These are phyloP conservation scores for Amniculicola lignicola DNA, from an alignment of 495 filamentous ascomycete genomes.

Conservation along the genomic window DNA sequence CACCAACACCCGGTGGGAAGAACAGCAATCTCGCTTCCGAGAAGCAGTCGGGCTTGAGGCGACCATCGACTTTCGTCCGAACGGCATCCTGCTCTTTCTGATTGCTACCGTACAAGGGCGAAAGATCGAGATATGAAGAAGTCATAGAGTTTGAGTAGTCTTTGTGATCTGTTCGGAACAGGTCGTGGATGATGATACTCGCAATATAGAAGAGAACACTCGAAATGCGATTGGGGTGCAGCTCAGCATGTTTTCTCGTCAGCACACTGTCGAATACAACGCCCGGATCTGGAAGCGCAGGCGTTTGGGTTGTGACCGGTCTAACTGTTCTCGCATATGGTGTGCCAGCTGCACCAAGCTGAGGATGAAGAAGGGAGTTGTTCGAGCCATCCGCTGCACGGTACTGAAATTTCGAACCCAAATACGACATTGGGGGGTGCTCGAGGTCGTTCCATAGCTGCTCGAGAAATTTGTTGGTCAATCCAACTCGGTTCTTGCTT, in stretches of 20 bases:
- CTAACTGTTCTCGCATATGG: conserved; percentile 72
- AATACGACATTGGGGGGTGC: conserved; percentile 63
- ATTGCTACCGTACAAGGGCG: conserved; percentile 82
- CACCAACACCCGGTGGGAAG: conserved; percentile 79
- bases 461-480: conserved; percentile 61
- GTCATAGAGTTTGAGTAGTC: conserved; percentile 63
- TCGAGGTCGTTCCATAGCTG: conserved; percentile 66
- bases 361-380: conserved; percentile 63
- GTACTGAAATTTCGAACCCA: conserved; percentile 55
- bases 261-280: conserved; percentile 76
- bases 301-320: conserved; percentile 60
- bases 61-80: conserved; percentile 76
- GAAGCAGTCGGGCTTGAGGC: conserved; percentile 79
- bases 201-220: conserved; percentile 88
- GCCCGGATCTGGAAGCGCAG: conserved; percentile 68
- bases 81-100: conserved; percentile 70
- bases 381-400: conserved; percentile 67
- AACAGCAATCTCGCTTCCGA: conserved; percentile 71
- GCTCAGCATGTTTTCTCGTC: conserved; percentile 58
- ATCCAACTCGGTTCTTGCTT: conserved; percentile 49
- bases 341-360: conserved; percentile 60
- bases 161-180: conserved; percentile 59
- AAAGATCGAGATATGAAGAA: conserved; percentile 81
- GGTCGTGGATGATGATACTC: conserved; percentile 82
- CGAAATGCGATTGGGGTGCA: conserved; percentile 77